These are phyloP conservation scores for Cutaneotrichosporon cyanovorans DNA, from an alignment of 1,284 basidiomycete species.

Conservation along the genomic window DNA sequence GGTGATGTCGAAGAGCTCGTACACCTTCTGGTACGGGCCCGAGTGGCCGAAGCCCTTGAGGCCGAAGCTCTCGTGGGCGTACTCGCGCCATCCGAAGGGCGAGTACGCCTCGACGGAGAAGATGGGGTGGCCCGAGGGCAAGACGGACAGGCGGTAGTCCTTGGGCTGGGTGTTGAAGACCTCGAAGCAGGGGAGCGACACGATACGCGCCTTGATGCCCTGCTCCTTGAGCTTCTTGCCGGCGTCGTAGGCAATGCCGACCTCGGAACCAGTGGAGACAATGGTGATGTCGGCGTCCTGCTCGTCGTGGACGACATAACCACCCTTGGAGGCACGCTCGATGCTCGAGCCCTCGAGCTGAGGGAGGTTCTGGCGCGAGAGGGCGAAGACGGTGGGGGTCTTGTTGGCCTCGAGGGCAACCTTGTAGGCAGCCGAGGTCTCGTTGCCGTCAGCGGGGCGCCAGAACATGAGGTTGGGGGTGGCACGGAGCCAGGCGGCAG, in stretches of 20 bases:
- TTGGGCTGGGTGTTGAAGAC: conserved; percentile 74
- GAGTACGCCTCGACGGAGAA: conserved; percentile 76
- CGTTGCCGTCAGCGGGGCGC: conserved; percentile 89
- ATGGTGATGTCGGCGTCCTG: conserved; percentile 68
- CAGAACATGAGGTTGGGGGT: conserved; percentile 85
- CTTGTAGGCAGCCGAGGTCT: conserved; percentile 81
- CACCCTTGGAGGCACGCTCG: conserved; percentile 75
- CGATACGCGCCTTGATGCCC: conserved; percentile 73
- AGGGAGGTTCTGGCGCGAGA: conserved; percentile 55
- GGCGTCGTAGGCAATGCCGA: conserved; percentile 71
- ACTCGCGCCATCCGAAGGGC: conserved; percentile 74
- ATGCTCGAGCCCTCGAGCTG: conserved; percentile 83
- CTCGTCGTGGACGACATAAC: conserved; percentile 80
- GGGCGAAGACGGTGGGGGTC: conserved; percentile 60
- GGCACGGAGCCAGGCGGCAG: conserved; percentile 75
- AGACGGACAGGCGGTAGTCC: conserved; percentile 73
- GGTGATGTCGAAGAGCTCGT: conserved; percentile 63
- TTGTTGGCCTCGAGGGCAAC: conserved; percentile 63
- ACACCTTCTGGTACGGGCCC: conserved; percentile 80
- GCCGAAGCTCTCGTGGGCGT: conserved; percentile 83
- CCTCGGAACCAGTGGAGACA: conserved; percentile 78
- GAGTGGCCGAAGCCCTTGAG: conserved; percentile 76
- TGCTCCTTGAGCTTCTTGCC: conserved; percentile 65
- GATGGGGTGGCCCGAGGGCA: conserved; percentile 82
- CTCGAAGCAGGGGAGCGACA: conserved; percentile 82